Evolutionary conservation across 1,139 yeast genomes (phyloP).

Genomic region (Geotrichum histeridarum): DNA sequence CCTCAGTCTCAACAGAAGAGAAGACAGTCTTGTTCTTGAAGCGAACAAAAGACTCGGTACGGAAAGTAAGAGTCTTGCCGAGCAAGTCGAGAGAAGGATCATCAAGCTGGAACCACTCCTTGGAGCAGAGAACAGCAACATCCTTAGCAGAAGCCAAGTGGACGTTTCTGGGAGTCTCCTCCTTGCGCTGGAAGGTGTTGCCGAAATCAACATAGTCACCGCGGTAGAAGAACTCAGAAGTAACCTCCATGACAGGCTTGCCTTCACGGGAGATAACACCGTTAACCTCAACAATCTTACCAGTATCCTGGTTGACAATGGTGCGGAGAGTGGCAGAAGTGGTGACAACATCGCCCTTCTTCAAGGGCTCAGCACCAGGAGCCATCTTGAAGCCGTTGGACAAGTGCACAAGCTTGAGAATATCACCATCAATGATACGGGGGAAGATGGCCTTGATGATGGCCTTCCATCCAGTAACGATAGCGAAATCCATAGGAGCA

Average conservation of each 20-base stretch:
- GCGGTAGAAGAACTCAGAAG: slow-evolving; percentile 93
- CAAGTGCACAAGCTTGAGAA: slow-evolving; percentile 86
- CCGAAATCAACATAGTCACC: slow-evolving; percentile 83
- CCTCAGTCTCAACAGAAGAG: slow-evolving; percentile 76
- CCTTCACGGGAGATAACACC: slow-evolving; percentile 80
- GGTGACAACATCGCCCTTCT: slow-evolving; percentile 79
- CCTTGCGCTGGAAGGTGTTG: slow-evolving; percentile 84
- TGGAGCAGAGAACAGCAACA: slow-evolving; percentile 85
- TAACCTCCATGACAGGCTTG: slow-evolving; percentile 85
- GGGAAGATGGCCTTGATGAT: slow-evolving; percentile 98
- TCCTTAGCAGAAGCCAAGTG: slow-evolving; percentile 72
- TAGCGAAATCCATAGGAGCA: slow-evolving; percentile 99
- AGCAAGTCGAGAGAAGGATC: slow-evolving; percentile 66
- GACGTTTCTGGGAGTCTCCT: slow-evolving; percentile 84
- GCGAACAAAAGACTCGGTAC: slow-evolving; percentile 79
- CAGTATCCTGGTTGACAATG: slow-evolving; percentile 84
- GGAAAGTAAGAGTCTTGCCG: slow-evolving; percentile 78
- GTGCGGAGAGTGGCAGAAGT: slow-evolving; percentile 83
- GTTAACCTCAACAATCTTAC: slow-evolving; percentile 92
- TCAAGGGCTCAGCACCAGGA: slow-evolving; percentile 86
- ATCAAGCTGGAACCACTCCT: slow-evolving; percentile 93
- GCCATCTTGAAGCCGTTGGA: slow-evolving; percentile 92
- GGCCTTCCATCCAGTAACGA: slow-evolving; percentile 97
- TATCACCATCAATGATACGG: slow-evolving; percentile 89
- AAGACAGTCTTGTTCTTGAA: slow-evolving; percentile 72